Base-by-base conservation (phyloP, 2,329 filamentous ascomycete genomes). In the Colletotrichum costaricense region DNA sequence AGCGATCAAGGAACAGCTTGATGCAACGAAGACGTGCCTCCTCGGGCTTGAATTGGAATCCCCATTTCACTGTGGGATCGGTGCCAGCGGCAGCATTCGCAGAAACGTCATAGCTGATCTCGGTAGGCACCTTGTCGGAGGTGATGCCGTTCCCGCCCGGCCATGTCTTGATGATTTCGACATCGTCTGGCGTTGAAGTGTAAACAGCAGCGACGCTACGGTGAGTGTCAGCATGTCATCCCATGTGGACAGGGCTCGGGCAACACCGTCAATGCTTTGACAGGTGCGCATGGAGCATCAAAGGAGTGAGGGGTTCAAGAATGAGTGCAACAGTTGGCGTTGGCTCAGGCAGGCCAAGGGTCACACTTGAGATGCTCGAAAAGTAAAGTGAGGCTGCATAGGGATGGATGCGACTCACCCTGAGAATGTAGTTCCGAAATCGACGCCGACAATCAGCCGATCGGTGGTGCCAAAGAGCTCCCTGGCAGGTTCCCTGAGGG, bases 161-260 rank as follows among this genome's bases (percentile, higher is more conserved):
- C 94, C 94, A 96, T 16, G 90, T 93, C 84, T 95, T 95, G 85
- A 95, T 95, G 78, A 95, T 94, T 80, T 95, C 93, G 71, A 95
- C 87, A 80, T 95, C 93, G 80, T 95, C 93, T 14, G 93, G 93
- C 1, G 91, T 94, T 4, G 91, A 92, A 16, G 92, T 93, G 78
- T 94, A 94, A 4, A 94, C 92, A 35, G 92, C 91, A 7, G 93
- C 93, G 72, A 94, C 92, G 67, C 90, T 91, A 74, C 63, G 76
- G 54, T 57, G 63, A 66, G 35, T 63, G 63, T 76, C 64, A 72
- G 63, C n/a, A 49, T 65, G 24, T 33, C 42, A 33, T 49, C 49
- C 28, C 49, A 64, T 35, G 14, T 46, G 28, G 35, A 11, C 22
- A 33, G 24, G 26, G 54, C 52, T 26, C 19, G 8, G 19, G 7